Evolutionary conservation across 495 filamentous ascomycete genomes (phyloP).

Genomic region (Geoglossum glabrum): DNA sequence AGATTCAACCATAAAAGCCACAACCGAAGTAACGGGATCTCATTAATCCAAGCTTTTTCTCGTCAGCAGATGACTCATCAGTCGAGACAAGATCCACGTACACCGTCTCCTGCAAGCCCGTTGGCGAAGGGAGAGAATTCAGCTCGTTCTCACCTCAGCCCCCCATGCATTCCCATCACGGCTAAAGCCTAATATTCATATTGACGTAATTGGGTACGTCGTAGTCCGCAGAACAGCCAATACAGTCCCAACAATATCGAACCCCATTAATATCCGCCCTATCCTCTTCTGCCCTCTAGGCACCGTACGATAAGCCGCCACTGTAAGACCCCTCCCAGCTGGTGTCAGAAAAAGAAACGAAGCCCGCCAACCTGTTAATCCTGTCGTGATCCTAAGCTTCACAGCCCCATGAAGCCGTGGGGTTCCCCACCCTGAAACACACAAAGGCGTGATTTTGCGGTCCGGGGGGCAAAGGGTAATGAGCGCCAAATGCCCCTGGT

Average conservation of each 20-base stretch:
- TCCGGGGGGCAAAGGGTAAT: slow-evolving; percentile 40
- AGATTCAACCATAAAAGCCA: too few relatives aligned
- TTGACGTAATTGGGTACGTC: slow-evolving; percentile 40
- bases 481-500: slow-evolving; percentile 42
- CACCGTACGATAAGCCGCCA: slow-evolving; percentile 42
- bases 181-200: slow-evolving; percentile 23
- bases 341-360: slow-evolving; percentile 44
- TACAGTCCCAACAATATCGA: slow-evolving; percentile 46
- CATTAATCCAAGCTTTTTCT: too few relatives aligned
- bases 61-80: too few relatives aligned
- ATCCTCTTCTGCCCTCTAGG: slow-evolving; percentile 25
- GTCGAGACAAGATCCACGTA: too few relatives aligned
- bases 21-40: too few relatives aligned
- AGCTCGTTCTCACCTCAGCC: neutral
- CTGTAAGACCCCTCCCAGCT: slow-evolving; percentile 36
- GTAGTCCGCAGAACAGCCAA: slow-evolving; percentile 45
- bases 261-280: slow-evolving; percentile 29
- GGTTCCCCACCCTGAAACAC: slow-evolving; percentile 48
- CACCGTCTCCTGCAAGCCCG: slow-evolving; percentile 28
- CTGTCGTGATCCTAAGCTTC: slow-evolving; percentile 42
- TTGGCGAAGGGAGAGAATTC: too few relatives aligned
- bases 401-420: slow-evolving; percentile 56
- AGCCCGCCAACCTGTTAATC: slow-evolving; percentile 47
- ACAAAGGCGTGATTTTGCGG: slow-evolving; percentile 46
- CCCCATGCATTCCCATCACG: neutral